These are phyloP conservation scores for Bromus sterilis DNA, from an alignment of 176 grass and related monocot genomes.

Conservation along the genomic window DNA sequence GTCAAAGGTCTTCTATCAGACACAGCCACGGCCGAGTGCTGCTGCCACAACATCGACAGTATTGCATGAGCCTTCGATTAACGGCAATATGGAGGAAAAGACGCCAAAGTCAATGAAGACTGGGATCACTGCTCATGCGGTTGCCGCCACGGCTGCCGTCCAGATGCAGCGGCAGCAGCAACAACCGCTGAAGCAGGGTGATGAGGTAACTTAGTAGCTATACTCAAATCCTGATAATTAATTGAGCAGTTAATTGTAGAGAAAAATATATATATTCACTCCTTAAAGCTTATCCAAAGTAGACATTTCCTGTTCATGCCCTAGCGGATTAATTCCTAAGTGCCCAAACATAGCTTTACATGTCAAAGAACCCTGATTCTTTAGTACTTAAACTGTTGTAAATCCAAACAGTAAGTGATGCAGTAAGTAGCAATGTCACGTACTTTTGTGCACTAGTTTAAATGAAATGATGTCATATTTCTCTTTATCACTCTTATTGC, in stretches of 20 bases:
- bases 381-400: background rate
- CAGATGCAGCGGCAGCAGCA: slow-evolving; percentile 23
- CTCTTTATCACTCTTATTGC: background rate
- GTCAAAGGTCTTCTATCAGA: slow-evolving; percentile 93
- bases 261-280: background rate
- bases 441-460: background rate
- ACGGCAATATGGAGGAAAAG: slow-evolving; percentile 16
- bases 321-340: background rate
- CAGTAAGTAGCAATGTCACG: background rate
- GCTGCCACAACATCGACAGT: background rate
- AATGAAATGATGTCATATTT: background rate
- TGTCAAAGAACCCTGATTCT: background rate
- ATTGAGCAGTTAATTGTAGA: background rate
- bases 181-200: slow-evolving; percentile 16
- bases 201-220: slow-evolving; percentile 42
- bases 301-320: background rate
- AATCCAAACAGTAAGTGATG: background rate
- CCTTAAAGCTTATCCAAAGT: background rate
- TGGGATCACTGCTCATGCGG: background rate
- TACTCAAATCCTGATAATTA: background rate
- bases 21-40: slow-evolving; percentile 44
- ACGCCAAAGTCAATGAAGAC: background rate
- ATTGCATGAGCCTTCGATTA: slow-evolving; percentile 8
- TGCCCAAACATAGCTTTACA: background rate
- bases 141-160: background rate